These are phyloP conservation scores for Pilatotrama ljubarskyi DNA, from an alignment of 768 basidiomycete genomes.

Conservation along the genomic window DNA sequence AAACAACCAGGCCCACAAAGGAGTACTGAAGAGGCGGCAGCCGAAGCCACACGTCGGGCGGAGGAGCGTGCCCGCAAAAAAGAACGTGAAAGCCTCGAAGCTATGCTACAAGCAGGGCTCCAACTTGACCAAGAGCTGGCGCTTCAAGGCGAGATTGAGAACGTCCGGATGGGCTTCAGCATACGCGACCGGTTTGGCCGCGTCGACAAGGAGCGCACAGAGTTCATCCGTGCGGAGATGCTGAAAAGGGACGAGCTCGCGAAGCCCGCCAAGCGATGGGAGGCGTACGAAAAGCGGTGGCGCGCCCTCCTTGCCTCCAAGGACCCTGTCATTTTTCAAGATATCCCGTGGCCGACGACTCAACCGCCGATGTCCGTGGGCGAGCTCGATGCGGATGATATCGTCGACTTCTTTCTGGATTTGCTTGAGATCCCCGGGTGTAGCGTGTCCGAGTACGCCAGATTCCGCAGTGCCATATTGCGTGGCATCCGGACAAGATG, in stretches of 20 bases:
- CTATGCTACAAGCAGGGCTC: slow-evolving; percentile 22
- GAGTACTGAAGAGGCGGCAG: neutral
- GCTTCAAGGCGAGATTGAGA: slow-evolving; percentile 52
- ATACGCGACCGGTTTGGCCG: slow-evolving; percentile 51
- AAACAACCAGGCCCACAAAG: too few relatives aligned
- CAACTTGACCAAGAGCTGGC: slow-evolving; percentile 42
- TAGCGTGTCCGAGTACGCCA: slow-evolving; percentile 46
- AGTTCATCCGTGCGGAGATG: slow-evolving; percentile 50
- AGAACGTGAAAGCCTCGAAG: neutral
- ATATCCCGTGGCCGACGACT: slow-evolving; percentile 65
- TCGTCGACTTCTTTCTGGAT: slow-evolving; percentile 56
- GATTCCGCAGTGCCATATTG: slow-evolving; percentile 58
- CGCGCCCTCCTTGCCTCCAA: slow-evolving; percentile 35
- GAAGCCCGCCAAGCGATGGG: slow-evolving; percentile 45
- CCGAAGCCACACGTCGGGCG: neutral
- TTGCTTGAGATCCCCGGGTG: slow-evolving; percentile 43
- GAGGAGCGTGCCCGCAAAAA: slow-evolving; percentile 2
- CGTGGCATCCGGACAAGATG: slow-evolving; percentile 74
- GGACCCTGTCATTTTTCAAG: slow-evolving; percentile 43
- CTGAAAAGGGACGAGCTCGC: slow-evolving; percentile 45
- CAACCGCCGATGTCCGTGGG: slow-evolving; percentile 20
- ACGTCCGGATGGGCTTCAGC: slow-evolving; percentile 60
- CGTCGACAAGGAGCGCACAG: slow-evolving; percentile 52
- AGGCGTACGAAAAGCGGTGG: slow-evolving; percentile 58
- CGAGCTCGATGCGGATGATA: slow-evolving; percentile 39